Percentiles rank a stretch among this genome's conserved stretches.
phyloP scores from a whole-genome alignment of 768 basidiomycete species.

The Infundibulicybe gibba region DNA sequence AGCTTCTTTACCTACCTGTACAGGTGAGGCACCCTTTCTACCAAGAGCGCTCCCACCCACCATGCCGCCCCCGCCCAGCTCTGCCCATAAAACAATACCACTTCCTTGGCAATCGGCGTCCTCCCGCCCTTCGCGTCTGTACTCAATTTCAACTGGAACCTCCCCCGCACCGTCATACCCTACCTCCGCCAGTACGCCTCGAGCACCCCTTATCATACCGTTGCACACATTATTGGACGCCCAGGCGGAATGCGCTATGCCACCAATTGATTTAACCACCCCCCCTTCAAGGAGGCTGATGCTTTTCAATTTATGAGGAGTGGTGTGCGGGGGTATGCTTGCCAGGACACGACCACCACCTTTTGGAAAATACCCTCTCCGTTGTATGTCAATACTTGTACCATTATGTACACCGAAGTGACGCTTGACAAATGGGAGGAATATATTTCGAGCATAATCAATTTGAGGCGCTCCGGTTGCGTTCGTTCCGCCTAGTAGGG shows the following conservation, averaged over 20 bases:
- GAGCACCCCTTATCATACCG: conserved; percentile 56
- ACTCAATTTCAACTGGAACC: conserved; percentile 35
- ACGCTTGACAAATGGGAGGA: conserved; percentile 63
- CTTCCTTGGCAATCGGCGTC: conserved; percentile 59
- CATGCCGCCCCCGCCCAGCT: conserved; percentile 62
- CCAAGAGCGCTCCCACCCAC: conserved; percentile 71
- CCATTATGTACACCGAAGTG: conserved; percentile 46
- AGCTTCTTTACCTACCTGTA: conserved; percentile 54
- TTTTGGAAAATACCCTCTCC: conserved; percentile 69
- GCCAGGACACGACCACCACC: conserved; percentile 65
- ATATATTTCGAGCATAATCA: conserved; percentile 63
- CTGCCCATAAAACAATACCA: conserved; percentile 74
- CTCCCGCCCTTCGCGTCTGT: conserved; percentile 36
- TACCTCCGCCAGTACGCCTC: conserved; percentile 30
- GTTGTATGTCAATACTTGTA: conserved; percentile 42
- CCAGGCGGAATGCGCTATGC: conserved; percentile 64
- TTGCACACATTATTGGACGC: conserved; percentile 54
- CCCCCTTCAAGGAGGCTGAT: conserved; percentile 58
- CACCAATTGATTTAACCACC: conserved; percentile 42
- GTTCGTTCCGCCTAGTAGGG: conserved; percentile 70
- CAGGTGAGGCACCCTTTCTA: conserved; percentile 40
- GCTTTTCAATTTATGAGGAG: conserved; percentile 29
- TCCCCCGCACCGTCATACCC: conserved; percentile 28
- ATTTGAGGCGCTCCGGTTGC: conserved; percentile 70
- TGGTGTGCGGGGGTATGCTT: conserved; percentile 35